Evolutionary conservation across 192 early-diverging fungal genomes (phyloP).

Genomic region (Gonapodya prolifera): DNA sequence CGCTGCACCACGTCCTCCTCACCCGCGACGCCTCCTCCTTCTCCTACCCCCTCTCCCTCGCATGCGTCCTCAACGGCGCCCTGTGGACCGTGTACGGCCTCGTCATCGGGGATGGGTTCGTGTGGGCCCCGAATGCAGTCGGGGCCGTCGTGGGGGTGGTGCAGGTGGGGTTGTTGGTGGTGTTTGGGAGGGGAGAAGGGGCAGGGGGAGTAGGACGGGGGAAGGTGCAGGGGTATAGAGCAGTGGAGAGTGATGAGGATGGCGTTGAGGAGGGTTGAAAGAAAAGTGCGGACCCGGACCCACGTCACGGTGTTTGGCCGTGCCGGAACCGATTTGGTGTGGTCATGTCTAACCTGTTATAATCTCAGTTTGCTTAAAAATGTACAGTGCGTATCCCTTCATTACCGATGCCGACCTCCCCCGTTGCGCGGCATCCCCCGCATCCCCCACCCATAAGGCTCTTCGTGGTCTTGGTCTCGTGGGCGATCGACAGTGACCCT

Average conservation of each 20-base stretch:
- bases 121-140: slow-evolving; percentile 6
- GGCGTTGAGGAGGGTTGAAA: background rate
- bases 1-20: slow-evolving; percentile 9
- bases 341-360: too few species aligned
- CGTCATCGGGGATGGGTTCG: slow-evolving; percentile 7
- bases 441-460: too few species aligned
- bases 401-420: too few species aligned
- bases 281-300: too few species aligned
- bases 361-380: too few species aligned
- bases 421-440: too few species aligned
- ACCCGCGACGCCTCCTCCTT: background rate
- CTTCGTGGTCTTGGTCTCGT: too few species aligned
- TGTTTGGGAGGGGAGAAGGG: background rate
- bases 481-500: too few species aligned
- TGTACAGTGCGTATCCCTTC: too few species aligned
- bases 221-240: background rate
- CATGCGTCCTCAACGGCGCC: background rate
- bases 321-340: too few species aligned
- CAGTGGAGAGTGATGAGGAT: background rate
- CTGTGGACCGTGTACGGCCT: slow-evolving; percentile 11
- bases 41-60: background rate
- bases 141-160: background rate
- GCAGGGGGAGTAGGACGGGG: too few species aligned
- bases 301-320: too few species aligned
- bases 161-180: background rate